Conservation (phyloP, 306 rosid species). For the Quercus bicolor region DNA sequence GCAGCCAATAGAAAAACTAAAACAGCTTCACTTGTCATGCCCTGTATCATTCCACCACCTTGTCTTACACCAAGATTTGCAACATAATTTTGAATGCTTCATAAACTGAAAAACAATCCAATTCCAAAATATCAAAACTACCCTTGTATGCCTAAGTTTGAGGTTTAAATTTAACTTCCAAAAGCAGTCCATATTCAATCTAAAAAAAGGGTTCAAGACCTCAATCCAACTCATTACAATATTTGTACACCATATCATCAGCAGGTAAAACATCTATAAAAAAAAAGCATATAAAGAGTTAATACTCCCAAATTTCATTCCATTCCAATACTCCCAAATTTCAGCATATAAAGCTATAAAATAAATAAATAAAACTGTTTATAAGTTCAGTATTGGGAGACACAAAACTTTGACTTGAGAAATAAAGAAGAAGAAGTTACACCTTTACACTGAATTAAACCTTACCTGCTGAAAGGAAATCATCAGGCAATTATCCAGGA, state of each 20-base stretch:
- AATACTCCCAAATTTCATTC: no score
- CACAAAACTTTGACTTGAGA: background rate
- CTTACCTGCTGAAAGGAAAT: conserved; percentile 72
- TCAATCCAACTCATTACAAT: background rate
- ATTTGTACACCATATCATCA: background rate
- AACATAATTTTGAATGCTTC: conserved; percentile 22
- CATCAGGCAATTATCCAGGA: conserved; percentile 63
- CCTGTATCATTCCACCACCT: conserved; percentile 96
- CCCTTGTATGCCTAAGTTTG: background rate
- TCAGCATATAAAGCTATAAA: background rate
- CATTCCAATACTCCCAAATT: background rate
- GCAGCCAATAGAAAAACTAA: conserved; percentile 85
- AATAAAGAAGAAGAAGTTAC: background rate
- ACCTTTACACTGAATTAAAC: background rate
- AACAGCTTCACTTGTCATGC: conserved; percentile 93
- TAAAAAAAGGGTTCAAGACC: background rate
- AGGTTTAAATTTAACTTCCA: background rate
- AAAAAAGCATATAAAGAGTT: background rate
- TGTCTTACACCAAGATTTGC: conserved; percentile 49
- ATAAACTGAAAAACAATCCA: background rate
- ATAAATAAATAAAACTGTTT: no score
- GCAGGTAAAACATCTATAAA: background rate
- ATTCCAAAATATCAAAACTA: background rate
- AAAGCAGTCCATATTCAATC: background rate
- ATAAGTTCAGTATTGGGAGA: background rate